Percentiles rank a stretch among this genome's conserved stretches.
Conservation (phyloP, 345 rosid genomes). For the Eucalyptus microcorys region DNA sequence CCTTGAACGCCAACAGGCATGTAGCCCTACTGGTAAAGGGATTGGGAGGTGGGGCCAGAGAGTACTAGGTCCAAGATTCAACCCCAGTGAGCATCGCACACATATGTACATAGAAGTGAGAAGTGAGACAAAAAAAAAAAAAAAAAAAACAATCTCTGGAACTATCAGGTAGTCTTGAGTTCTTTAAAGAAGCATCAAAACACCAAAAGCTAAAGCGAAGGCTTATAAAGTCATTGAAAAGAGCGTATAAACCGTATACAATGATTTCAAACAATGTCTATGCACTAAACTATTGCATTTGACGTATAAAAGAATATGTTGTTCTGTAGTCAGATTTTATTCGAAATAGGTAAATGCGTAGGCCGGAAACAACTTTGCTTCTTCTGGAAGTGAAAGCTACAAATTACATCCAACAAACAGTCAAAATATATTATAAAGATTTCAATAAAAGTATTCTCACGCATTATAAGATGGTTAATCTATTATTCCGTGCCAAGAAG, state of each 20-base stretch:
- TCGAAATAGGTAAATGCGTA: neutral
- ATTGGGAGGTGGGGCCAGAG: neutral
- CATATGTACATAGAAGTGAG: no score
- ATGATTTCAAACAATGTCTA: no score
- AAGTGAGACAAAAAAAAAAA: no score
- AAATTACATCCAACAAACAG: neutral
- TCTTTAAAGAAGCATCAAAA: no score
- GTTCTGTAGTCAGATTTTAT: neutral
- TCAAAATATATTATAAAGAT: no score
- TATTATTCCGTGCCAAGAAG: no score
- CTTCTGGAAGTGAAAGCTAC: neutral
- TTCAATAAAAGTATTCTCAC: neutral
- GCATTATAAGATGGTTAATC: neutral
- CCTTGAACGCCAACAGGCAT: neutral
- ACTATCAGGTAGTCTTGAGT: no score
- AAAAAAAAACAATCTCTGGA: no score
- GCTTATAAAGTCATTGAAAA: no score
- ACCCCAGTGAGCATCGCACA: no score
- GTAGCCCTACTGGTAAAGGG: neutral
- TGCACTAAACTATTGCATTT: neutral
- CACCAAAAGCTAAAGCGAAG: no score
- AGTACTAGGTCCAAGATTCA: neutral
- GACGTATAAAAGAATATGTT: neutral
- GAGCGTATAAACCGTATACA: no score
- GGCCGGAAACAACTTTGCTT: neutral